Conservation (phyloP, 345 rosid species). For the Linum usitatissimum region DNA sequence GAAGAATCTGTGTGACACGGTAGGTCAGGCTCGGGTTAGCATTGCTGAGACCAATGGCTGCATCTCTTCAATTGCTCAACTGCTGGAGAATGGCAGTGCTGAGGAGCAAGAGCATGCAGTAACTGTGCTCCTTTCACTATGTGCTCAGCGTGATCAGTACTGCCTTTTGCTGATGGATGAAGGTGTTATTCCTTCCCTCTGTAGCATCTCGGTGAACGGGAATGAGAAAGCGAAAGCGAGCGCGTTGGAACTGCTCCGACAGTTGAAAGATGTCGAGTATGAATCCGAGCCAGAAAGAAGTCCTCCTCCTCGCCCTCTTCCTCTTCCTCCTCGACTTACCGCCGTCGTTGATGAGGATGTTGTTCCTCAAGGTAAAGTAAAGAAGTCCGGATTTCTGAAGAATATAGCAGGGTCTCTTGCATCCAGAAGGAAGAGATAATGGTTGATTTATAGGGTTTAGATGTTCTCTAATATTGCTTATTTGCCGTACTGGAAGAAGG, state of each 20-base stretch:
- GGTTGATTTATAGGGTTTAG: too few species aligned
- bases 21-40: conserved; percentile 40
- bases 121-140: conserved; percentile 25
- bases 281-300: conserved; percentile 16
- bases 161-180: conserved; percentile 56
- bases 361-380: conserved; percentile 13
- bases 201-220: conserved; percentile 46
- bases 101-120: conserved; percentile 60
- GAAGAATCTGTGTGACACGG: conserved; percentile 39
- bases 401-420: conserved; percentile 9
- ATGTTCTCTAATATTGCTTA: too few species aligned
- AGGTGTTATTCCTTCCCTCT: conserved; percentile 46
- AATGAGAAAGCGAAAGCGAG: conserved; percentile 40
- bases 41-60: conserved; percentile 51
- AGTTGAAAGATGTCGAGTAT: conserved; percentile 32
- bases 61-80: conserved; percentile 41
- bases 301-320: background rate
- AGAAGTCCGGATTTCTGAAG: conserved; percentile 29
- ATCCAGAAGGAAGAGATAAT: conserved; percentile 32
- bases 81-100: conserved; percentile 40
- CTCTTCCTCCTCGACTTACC: conserved; percentile 6
- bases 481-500: too few species aligned
- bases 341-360: conserved; percentile 10
- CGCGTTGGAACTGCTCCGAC: conserved; percentile 63
- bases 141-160: conserved; percentile 31